Evolutionary conservation across 306 rosid species (phyloP), one percentile per base, ranked within the genome.

Genomic region (Pyrus bretschneideri): DNA sequence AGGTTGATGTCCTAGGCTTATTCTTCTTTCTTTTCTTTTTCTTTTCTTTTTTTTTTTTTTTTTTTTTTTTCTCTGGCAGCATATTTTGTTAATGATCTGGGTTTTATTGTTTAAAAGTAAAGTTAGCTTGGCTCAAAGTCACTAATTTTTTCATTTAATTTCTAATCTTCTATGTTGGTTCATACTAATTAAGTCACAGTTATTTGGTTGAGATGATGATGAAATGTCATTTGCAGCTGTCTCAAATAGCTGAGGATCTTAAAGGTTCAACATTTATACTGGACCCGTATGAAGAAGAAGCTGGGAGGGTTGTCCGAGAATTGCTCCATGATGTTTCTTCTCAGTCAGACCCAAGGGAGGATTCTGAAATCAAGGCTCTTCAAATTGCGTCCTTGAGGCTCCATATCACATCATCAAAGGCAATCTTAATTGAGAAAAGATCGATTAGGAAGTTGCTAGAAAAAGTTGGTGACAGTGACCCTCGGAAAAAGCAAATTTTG

Each of bases 251-350:
- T 69, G 87, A 85, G 69, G 89, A 88, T 85, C 91, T 91, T 79
- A 79, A 82, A 61, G 67, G 76, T 63, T 85, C 83, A 51, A 81
- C 87, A 33, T 87, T 90, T 83, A 74, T 63, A 75, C 81, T 91
- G 33, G 86, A 91, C 72, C 77, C 91, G 72, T 83, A 78, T 63
- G 98, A 88, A 74, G 96, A 81, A 82, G 96, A 82, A 81, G 89
- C 91, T 60, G 93, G 96, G 81, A 87, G 77, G 87, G 83, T 82
- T 67, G 9, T 90, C 80, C 80, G 71, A 64, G 81, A 87, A 46
- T 72, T 90, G 85, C 82, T 91, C 69, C 87, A 86, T 76, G 83
- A 69, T 71, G 82, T 42, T 57, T 25, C 79, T 76, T 81, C 86
- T 35, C 63, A 83, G 52, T 80, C 96, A 11, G 90, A 87, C 72